Conservation (phyloP, 2,329 filamentous ascomycete species). For the Calonectria henricotiae region DNA sequence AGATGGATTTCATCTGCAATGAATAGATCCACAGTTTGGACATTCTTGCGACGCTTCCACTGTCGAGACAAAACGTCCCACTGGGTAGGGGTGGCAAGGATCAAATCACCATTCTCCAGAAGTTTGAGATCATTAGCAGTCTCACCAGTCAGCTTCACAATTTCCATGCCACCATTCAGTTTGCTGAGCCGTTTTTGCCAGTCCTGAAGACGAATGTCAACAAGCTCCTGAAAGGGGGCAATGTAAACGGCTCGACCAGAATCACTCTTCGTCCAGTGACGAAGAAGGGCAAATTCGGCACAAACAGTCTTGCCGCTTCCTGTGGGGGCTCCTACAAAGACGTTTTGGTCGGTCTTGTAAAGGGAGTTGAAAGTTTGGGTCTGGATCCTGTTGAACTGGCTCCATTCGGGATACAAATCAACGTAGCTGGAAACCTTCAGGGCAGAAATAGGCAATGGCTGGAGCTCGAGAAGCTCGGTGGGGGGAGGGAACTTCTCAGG, state of each 20-base stretch:
- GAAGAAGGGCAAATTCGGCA: constrained; percentile 92
- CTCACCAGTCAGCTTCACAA: constrained; percentile 95
- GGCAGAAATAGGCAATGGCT: constrained; percentile 90
- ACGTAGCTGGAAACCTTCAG: constrained; percentile 89
- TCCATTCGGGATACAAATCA: constrained; percentile 86
- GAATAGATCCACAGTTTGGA: constrained; percentile 91
- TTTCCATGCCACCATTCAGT: constrained; percentile 86
- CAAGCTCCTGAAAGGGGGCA: constrained; percentile 93
- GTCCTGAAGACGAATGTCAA: constrained; percentile 85
- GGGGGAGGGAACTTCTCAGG: constrained; percentile 97
- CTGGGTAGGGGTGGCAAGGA: constrained; percentile 92
- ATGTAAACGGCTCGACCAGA: constrained; percentile 90
- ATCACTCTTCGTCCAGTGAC: constrained; percentile 79
- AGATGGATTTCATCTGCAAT: constrained; percentile 97
- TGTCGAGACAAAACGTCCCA: constrained; percentile 97
- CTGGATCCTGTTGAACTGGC: constrained; percentile 96
- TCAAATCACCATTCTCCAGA: constrained; percentile 88
- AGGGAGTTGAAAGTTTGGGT: constrained; percentile 97
- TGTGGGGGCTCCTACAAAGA: constrained; percentile 92
- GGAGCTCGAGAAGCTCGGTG: constrained; percentile 91
- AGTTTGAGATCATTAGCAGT: constrained; percentile 92
- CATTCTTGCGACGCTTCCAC: constrained; percentile 97
- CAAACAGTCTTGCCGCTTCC: constrained; percentile 98
- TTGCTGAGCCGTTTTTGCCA: constrained; percentile 85
- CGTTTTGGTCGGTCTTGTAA: constrained; percentile 92